Conservation (phyloP, 441 rosid species). For the Omphalea diandra region DNA sequence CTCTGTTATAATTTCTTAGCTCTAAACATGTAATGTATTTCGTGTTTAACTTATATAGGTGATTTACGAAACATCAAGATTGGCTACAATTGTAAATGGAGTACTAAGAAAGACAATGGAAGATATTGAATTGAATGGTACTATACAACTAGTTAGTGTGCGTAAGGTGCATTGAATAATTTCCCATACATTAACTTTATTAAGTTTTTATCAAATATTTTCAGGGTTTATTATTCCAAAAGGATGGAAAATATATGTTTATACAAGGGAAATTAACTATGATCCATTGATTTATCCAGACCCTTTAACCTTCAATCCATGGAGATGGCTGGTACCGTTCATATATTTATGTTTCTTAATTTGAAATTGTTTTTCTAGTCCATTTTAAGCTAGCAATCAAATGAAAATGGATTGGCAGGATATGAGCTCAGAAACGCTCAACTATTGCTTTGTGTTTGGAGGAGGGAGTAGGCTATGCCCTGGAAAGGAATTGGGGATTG, state of each 20-base stretch:
- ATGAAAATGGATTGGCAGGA: conserved; percentile 25
- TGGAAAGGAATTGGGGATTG: conserved; percentile 44
- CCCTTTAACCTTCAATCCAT: conserved; percentile 41
- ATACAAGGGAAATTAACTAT: conserved; percentile 45
- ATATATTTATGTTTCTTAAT: not conserved
- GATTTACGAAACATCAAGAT: conserved; percentile 39
- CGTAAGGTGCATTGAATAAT: too few relatives aligned
- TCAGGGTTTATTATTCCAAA: conserved; percentile 36
- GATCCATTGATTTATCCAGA: conserved; percentile 36
- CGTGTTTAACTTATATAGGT: conserved; percentile 25
- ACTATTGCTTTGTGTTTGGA: conserved; percentile 41
- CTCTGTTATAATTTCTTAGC: not conserved
- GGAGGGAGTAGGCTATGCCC: conserved; percentile 42
- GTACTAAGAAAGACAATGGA: conserved; percentile 39
- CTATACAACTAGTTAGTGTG: not conserved
- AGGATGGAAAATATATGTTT: conserved; percentile 47
- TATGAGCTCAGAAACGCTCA: conserved; percentile 30
- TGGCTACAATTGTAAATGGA: conserved; percentile 49
- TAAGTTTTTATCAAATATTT: not conserved
- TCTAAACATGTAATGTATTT: not conserved
- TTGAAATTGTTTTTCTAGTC: not conserved
- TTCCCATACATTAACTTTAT: too few relatives aligned
- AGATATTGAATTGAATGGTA: conserved; percentile 47
- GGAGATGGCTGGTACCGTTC: conserved; percentile 43
- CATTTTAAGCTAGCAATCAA: not conserved